Conservation (phyloP, 2,329 filamentous ascomycete species). For the Botrytis elliptica region DNA sequence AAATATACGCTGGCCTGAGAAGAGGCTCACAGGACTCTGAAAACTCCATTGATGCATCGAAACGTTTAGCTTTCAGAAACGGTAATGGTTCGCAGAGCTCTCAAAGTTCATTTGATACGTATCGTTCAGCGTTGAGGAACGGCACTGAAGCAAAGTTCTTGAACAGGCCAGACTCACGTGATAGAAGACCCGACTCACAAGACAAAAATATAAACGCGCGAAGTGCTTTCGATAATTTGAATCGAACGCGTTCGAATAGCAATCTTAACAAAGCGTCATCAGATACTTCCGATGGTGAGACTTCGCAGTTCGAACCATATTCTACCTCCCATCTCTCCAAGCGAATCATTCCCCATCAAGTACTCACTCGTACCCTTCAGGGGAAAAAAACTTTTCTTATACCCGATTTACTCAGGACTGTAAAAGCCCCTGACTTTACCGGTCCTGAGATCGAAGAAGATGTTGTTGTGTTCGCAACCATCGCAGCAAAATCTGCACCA, state of each 20-base stretch:
- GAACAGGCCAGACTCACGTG: slow-evolving; percentile 12
- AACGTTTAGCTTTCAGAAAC: slow-evolving; percentile 20
- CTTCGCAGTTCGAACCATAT: slow-evolving; percentile 77
- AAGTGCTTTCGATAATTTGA: slow-evolving; percentile 6
- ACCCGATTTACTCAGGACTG: slow-evolving; percentile 74
- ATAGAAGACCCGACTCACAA: slow-evolving; percentile 9
- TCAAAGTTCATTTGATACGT: slow-evolving; percentile 16
- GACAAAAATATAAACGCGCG: not conserved
- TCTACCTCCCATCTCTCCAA: slow-evolving; percentile 81
- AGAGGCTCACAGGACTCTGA: slow-evolving; percentile 12
- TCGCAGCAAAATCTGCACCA: slow-evolving; percentile 85
- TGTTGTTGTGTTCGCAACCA: slow-evolving; percentile 82
- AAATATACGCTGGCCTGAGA: slow-evolving; percentile 38
- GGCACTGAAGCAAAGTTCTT: slow-evolving; percentile 18
- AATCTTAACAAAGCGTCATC: not conserved
- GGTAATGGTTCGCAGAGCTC: slow-evolving; percentile 25
- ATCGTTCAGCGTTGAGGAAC: slow-evolving; percentile 16
- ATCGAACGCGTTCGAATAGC: slow-evolving; percentile 32
- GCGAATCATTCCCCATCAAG: slow-evolving; percentile 77
- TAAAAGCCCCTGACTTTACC: slow-evolving; percentile 81
- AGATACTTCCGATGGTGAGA: slow-evolving; percentile 47
- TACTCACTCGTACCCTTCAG: slow-evolving; percentile 73
- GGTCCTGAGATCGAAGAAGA: slow-evolving; percentile 82
- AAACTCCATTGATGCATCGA: slow-evolving; percentile 22
- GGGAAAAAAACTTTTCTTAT: slow-evolving; percentile 76